Base-by-base conservation (phyloP, 257 asterid species). In the Primulina eburnea region DNA sequence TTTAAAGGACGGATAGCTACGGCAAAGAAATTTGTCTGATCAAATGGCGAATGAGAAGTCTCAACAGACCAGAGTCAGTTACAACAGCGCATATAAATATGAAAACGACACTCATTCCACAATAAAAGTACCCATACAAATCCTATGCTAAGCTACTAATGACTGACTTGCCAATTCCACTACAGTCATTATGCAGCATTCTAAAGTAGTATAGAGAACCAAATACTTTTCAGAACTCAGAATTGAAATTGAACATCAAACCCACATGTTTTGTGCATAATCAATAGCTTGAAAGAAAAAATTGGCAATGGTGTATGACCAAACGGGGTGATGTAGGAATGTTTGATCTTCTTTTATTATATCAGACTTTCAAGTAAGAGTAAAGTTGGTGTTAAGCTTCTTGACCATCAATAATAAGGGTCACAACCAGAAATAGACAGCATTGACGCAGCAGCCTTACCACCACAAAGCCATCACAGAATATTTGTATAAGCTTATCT, bases 1-100 rank as follows among this genome's bases (percentile, higher is more conserved):
- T 43, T 43, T 12, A 43, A 43, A 43, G 43, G 53, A 43, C 53
- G 12, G n/a, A 43, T 11, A 43, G 52, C 0, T 43, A 11, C 6
- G n/a, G 53, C 53, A 43, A 43, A 43, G 17, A 43, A 2, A 12
- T 43, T 43, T 43, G 53, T 43, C n/a, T 2, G 1, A 12, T n/a
- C 53, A 43, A 43, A 29, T 53, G 24, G 21, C 34, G 56, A 68
- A 47, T 17, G 11, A 61, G 29, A 62, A 17, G 56, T 33, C 43
- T 21, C 28, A 34, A 65, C 59, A 50, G 29, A 76, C 60, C 21
- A 35, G 29, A 18, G 60, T 57, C 50, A 9, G n/a, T 43, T 43
- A 12, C n/a, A 43, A 43, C 12, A n/a, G 53, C n/a, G 6, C 53
- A 2, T 43, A 12, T 11, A 12, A 43, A 3, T 11, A 43, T 43